Conservation (phyloP, 768 basidiomycete genomes). For the Galerina sulciceps region DNA sequence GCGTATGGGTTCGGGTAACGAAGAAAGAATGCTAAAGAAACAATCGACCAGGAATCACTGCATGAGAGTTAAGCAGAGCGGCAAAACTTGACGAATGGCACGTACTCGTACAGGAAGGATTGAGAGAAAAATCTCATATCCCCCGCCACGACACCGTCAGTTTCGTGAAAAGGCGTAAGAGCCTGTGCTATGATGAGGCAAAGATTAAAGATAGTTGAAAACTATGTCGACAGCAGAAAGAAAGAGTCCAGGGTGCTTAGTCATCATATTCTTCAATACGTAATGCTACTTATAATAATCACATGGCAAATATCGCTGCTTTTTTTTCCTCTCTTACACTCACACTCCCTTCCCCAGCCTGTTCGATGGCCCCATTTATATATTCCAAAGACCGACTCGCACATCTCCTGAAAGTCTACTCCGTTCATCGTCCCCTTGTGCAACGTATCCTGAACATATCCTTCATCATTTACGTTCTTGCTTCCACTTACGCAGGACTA, state of each 20-base stretch:
- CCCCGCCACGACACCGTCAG: slow-evolving; percentile 27
- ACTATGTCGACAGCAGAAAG: too few species aligned
- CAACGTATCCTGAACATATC: slow-evolving; percentile 71
- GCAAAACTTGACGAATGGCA: not conserved
- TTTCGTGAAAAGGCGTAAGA: slow-evolving; percentile 20
- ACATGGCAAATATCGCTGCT: slow-evolving; percentile 3
- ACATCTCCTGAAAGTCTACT: slow-evolving; percentile 56
- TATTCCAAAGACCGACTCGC: slow-evolving; percentile 42
- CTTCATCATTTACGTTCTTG: slow-evolving; percentile 75
- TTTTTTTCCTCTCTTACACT: not conserved
- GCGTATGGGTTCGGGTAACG: slow-evolving; percentile 97
- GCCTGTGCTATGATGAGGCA: slow-evolving; percentile 13
- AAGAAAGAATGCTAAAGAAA: slow-evolving; percentile 91
- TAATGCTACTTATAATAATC: slow-evolving; percentile 13
- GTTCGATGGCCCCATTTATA: slow-evolving; percentile 36
- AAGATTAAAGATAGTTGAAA: too few species aligned
- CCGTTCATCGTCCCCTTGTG: slow-evolving; percentile 66
- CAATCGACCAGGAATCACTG: slow-evolving; percentile 94
- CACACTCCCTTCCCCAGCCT: not conserved
- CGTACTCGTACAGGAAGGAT: slow-evolving; percentile 60
- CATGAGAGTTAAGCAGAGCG: slow-evolving; percentile 4
- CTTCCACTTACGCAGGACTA: slow-evolving; percentile 63
- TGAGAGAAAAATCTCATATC: slow-evolving; percentile 63
- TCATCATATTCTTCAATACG: slow-evolving; percentile 10
- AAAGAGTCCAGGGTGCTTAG: slow-evolving; percentile 10